Base-by-base conservation (phyloP, 345 rosid species). In the Sisymbrium irio region DNA sequence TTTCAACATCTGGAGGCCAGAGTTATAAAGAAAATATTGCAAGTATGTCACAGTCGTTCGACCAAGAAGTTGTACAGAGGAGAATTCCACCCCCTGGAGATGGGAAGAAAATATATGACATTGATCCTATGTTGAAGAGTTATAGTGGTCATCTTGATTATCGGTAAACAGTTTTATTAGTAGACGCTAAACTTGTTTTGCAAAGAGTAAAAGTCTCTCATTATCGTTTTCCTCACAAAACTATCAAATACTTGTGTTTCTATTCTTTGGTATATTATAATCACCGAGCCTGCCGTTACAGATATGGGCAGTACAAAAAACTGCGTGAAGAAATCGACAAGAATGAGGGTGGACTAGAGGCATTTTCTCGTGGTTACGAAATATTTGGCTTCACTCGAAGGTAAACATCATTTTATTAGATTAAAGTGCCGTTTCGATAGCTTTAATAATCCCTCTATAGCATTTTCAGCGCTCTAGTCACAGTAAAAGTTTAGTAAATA, bases 301-400 rank as follows among this genome's bases (percentile, higher is more conserved):
- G 97, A 49, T 92, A 84, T 78, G 79, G 79, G 40, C 85, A 81
- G 57, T 95, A 90, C 85, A 86, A 28, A 83, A 88, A 78, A 82
- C 46, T 90, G 72, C 86, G 89, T 15, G 89, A 80, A 36, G 89
- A 79, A 72, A 88, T 95, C 69, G 91, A 88, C 80, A 84, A 82
- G 77, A 71, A 76, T 76, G 99, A 95, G 80, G 97, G 96, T 73
- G 97, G 97, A 69, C 69, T 95, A 75, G 99, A 88, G 79, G 87
- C 73, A 20, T 95, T 95, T 80, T 92, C 99, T 83, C 93, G 93
- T 33, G 97, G 97, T 64, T 92, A 92, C 74, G 92, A 92, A 85
- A 86, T 84, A 77, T 78, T 95, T 76, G 99, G 99, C 78, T 95
- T 95, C 75, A 77, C 76, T 32, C 78, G 85, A 84, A 88, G 97